Evolutionary conservation across 2,329 filamentous ascomycete genomes (phyloP), one percentile per base, ranked within the genome.

Genomic region (Ophiostoma ulmi): DNA sequence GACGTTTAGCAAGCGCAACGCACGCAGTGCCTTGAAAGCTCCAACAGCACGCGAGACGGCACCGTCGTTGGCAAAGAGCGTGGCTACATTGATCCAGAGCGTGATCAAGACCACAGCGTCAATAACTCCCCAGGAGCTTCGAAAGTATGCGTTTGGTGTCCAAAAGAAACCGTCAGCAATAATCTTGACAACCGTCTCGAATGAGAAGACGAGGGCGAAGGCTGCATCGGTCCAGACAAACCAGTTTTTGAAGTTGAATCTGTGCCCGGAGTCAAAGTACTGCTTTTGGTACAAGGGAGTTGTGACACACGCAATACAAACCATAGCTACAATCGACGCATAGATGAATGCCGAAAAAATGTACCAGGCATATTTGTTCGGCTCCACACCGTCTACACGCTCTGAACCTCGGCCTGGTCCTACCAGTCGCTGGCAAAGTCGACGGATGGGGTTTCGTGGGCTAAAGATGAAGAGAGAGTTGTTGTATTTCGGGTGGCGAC

Each of bases 61-160:
- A 61, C 92, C 92, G 74, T 97, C 91, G 70, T 93, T 89, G 76
- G 87, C 86, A 70, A 99, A 84, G 1, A 94, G 88, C 0, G 94
- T 95, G 66, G 90, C 83, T 68, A 99, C 93, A 76, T 97, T 98
- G 77, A 97, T 90, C 94, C 95, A 98, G 10, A 99, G 86, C 0
- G 95, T 98, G 70, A 97, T 83, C 69, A 99, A 83, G 74, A 99
- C 95, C 64, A 98, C 80, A 0, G 91, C 93, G 77, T 99, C 95
- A 74, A 99, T 97, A 73, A 97, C 89, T 7, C 95, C 96, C 95
- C 95, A 99, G 0, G 94, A 94, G 77, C 94, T 94, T 76, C 95
- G 90, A 78, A 97, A 93, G 78, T 97, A 99, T 2, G 96, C 96
- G 80, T 99, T 97, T 0, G 95, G 95, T 0, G 95, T 97, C 88